A percentile compares a stretch with the other conserved stretches of the same genome.
phyloP scores from a whole-genome alignment of 139 green algal genomes.

The Tetraselmis chui region DNA sequence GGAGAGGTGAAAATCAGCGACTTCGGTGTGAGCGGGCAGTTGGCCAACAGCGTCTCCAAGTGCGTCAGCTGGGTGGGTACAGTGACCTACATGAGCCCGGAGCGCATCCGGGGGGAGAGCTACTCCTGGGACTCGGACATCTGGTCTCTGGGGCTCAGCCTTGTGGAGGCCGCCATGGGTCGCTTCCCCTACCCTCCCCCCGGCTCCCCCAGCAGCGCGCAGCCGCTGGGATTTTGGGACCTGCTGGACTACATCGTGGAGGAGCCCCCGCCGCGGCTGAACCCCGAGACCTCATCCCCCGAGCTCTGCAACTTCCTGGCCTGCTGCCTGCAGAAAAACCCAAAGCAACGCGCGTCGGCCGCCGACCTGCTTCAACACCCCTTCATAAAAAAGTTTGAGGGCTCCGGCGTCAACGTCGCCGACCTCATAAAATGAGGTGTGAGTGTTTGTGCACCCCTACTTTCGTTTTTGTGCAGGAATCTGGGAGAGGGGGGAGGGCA shows the following conservation, averaged over 20 bases:
- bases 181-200: constrained; percentile 27
- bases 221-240: constrained; percentile 49
- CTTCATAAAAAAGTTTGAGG: constrained; percentile 15
- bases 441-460: no score
- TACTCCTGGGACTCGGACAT: constrained; percentile 61
- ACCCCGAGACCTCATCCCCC: constrained; percentile 6
- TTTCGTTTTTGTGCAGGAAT: no score
- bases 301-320: constrained; percentile 27
- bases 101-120: constrained; percentile 35
- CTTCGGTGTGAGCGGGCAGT: constrained; percentile 52
- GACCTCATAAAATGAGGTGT: neutral
- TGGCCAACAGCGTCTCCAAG: constrained; percentile 37
- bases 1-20: constrained; percentile 62
- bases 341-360: constrained; percentile 10
- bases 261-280: constrained; percentile 27
- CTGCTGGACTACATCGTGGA: constrained; percentile 50
- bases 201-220: constrained; percentile 29
- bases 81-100: constrained; percentile 47
- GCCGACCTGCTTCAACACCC: constrained; percentile 28
- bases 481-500: no score
- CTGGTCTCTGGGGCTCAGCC: constrained; percentile 63
- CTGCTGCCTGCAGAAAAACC: constrained; percentile 30
- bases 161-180: constrained; percentile 62
- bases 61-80: constrained; percentile 41
- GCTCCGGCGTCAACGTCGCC: neutral